A percentile compares a stretch with the other conserved stretches of the same genome.
Evolutionary conservation across 257 asterid species (phyloP).

Genomic region (Marsdenia floribunda): DNA sequence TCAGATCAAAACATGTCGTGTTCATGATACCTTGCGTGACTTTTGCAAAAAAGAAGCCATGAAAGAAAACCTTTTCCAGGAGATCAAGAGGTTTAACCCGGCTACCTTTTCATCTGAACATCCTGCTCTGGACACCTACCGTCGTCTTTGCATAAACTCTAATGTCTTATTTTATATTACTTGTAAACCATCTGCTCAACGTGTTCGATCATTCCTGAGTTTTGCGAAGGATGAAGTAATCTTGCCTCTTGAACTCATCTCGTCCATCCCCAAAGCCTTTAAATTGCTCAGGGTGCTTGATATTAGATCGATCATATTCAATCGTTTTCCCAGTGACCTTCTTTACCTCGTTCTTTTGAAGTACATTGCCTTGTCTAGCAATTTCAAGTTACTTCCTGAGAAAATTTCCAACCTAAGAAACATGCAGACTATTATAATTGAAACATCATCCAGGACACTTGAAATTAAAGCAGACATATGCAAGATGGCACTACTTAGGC

Average conservation of each 20-base stretch:
- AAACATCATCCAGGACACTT: slow-evolving; percentile 15
- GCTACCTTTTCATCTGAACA: slow-evolving; percentile 12
- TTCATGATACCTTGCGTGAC: slow-evolving; percentile 32
- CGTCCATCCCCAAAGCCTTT: slow-evolving; percentile 27
- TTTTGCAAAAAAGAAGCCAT: slow-evolving; percentile 36
- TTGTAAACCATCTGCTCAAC: slow-evolving; percentile 5
- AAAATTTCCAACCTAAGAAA: slow-evolving; percentile 19
- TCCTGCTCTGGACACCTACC: slow-evolving; percentile 15
- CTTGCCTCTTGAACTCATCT: slow-evolving; percentile 15
- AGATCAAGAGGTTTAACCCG: slow-evolving; percentile 19
- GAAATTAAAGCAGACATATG: slow-evolving; percentile 20
- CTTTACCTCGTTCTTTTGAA: slow-evolving; percentile 21
- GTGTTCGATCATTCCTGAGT: slow-evolving; percentile 37
- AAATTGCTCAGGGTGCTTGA: slow-evolving; percentile 29
- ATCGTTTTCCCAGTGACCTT: slow-evolving; percentile 19
- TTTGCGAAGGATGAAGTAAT: slow-evolving; percentile 19
- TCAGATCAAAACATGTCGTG: slow-evolving; percentile 32
- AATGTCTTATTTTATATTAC: slow-evolving; percentile 22
- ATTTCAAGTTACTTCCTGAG: slow-evolving; percentile 16
- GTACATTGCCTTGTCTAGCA: slow-evolving; percentile 22
- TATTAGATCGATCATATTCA: slow-evolving; percentile 23
- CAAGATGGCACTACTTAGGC: slow-evolving; percentile 23
- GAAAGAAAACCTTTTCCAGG: slow-evolving; percentile 33
- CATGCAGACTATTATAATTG: slow-evolving; percentile 21
- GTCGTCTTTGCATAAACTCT: slow-evolving; percentile 41